Evolutionary conservation across 495 filamentous ascomycete genomes (phyloP).

Genomic region (Platismatia glauca): DNA sequence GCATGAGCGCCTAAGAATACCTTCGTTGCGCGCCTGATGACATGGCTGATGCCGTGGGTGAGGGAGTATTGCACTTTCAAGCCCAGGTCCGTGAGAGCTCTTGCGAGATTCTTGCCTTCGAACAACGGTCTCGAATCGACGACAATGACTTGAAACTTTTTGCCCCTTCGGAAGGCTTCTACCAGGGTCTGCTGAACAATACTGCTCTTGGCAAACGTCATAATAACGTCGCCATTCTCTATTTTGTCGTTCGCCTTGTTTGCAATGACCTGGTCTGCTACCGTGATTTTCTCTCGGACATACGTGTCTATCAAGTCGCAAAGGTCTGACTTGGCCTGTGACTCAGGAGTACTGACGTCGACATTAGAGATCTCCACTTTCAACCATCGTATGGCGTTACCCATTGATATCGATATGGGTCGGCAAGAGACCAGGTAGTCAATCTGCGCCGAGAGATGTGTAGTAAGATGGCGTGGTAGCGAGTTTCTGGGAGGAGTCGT

Average conservation of each 20-base stretch:
- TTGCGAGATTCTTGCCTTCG: conserved; percentile 69
- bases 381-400: conserved; percentile 88
- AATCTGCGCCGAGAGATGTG: conserved; percentile 91
- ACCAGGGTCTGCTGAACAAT: conserved; percentile 75
- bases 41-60: conserved; percentile 62
- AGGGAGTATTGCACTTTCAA: conserved; percentile 73
- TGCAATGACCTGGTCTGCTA: conserved; percentile 78
- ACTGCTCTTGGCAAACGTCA: conserved; percentile 83
- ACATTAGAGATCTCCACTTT: conserved; percentile 82
- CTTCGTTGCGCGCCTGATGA: conserved; percentile 64
- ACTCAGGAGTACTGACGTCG: conserved; percentile 71
- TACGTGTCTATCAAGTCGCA: conserved; percentile 78
- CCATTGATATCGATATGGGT: conserved; percentile 86
- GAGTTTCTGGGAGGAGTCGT: conserved; percentile 75
- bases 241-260: conserved; percentile 65
- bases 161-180: conserved; percentile 57
- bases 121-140: conserved; percentile 75
- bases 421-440: conserved; percentile 87
- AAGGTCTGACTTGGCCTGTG: conserved; percentile 65
- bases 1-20: conserved; percentile 83
- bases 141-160: conserved; percentile 72
- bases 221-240: conserved; percentile 66
- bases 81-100: conserved; percentile 54
- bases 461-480: conserved; percentile 79
- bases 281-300: conserved; percentile 79